phyloP scores from a whole-genome alignment of 257 asterid species.

The Cynanchum wilfordii region DNA sequence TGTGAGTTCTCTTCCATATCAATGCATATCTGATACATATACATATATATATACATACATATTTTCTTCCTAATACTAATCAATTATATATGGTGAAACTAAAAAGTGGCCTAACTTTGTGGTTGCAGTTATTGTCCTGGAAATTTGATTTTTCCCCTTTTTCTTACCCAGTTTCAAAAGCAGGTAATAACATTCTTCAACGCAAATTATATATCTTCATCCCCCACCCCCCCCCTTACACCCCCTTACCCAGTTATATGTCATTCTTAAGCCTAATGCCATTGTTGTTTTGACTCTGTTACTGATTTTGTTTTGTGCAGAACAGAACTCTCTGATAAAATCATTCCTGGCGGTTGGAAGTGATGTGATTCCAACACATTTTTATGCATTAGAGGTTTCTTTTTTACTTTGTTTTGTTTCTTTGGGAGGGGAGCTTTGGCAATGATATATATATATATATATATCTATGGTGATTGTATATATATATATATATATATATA shows the following conservation, averaged over 20 bases:
- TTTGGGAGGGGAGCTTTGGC: neutral
- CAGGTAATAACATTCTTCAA: conserved; percentile 10
- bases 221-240: neutral
- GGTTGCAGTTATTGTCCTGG: conserved; percentile 73
- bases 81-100: neutral
- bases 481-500: too few relatives aligned
- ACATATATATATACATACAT: too few relatives aligned
- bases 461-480: neutral
- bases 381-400: conserved; percentile 4
- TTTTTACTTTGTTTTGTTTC: neutral
- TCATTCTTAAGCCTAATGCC: neutral
- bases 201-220: neutral
- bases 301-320: neutral
- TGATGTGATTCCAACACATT: neutral
- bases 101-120: conserved; percentile 1
- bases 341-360: neutral
- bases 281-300: neutral
- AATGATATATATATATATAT: neutral
- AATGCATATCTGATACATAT: neutral
- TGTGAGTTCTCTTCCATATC: conserved; percentile 38
- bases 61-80: neutral
- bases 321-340: neutral
- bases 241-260: too few relatives aligned
- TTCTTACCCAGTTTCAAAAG: conserved; percentile 11
- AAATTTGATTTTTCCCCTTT: conserved; percentile 39